Conservation (phyloP, 2,329 filamentous ascomycete genomes). For the Samsoniella hepiali region DNA sequence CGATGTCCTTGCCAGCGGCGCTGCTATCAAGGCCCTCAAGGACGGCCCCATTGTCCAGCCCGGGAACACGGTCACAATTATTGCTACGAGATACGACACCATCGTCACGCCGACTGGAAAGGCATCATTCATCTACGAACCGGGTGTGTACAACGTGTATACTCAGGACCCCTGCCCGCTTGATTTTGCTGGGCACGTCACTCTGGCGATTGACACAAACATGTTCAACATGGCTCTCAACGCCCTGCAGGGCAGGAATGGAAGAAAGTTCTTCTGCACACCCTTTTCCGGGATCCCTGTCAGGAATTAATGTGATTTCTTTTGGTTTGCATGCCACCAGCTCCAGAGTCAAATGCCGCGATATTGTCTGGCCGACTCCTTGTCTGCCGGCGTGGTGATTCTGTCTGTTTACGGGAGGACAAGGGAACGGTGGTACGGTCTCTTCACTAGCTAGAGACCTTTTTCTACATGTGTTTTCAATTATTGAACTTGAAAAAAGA, state of each 20-base stretch:
- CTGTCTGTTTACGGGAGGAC: too few relatives aligned
- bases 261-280: conserved; percentile 2
- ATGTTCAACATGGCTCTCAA: conserved; percentile 20
- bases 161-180: conserved; percentile 21
- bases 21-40: conserved; percentile 18
- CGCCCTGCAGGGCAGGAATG: conserved; percentile 17
- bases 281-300: not conserved
- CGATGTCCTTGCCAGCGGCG: conserved; percentile 16
- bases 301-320: too few relatives aligned
- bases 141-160: conserved; percentile 20
- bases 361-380: too few relatives aligned
- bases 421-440: too few relatives aligned
- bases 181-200: conserved; percentile 21
- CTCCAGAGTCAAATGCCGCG: too few relatives aligned
- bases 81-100: conserved; percentile 18
- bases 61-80: conserved; percentile 21
- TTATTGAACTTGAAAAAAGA: too few relatives aligned
- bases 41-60: conserved; percentile 19
- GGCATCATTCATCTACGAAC: conserved; percentile 18
- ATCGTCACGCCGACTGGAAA: conserved; percentile 19
- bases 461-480: too few relatives aligned
- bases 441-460: too few relatives aligned
- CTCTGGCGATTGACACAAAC: conserved; percentile 17
- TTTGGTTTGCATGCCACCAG: too few relatives aligned
- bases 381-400: too few relatives aligned